A percentile compares a stretch with the other conserved stretches of the same genome.
Evolutionary conservation across 2,329 filamentous ascomycete species (phyloP).

Genomic region (Grosmannia clavigera): DNA sequence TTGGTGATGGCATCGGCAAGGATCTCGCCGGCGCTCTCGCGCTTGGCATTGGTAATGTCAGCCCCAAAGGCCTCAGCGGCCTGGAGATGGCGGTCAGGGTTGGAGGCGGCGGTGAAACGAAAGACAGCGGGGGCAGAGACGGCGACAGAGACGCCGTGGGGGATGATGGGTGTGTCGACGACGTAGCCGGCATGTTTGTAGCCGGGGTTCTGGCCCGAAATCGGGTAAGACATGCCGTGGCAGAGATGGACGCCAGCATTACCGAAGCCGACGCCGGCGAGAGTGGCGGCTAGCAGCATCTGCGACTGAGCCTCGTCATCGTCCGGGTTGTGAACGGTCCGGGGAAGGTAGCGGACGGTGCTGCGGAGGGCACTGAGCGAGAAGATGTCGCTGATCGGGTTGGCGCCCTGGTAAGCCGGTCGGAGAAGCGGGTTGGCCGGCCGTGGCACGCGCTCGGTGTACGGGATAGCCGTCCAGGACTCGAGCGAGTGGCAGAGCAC

Average conservation of each 20-base stretch:
- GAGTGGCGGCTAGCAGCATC: constrained; percentile 87
- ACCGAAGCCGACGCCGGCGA: constrained; percentile 92
- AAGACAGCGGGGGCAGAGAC: constrained; percentile 31
- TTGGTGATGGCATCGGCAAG: constrained; percentile 69
- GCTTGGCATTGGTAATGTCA: constrained; percentile 77
- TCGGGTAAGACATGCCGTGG: constrained; percentile 89
- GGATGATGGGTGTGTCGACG: constrained; percentile 67
- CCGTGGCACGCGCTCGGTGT: constrained; percentile 69
- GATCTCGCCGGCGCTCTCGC: constrained; percentile 79
- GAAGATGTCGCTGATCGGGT: constrained; percentile 96
- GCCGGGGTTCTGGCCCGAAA: constrained; percentile 85
- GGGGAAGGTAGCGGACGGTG: constrained; percentile 85
- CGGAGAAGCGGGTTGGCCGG: constrained; percentile 82
- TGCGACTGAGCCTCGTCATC: constrained; percentile 87
- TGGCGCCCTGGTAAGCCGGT: constrained; percentile 92
- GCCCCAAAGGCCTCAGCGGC: constrained; percentile 29
- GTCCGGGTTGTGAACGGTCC: constrained; percentile 75
- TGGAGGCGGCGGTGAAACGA: constrained; percentile 44
- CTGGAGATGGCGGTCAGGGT: constrained; percentile 80
- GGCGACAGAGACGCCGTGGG: constrained; percentile 84
- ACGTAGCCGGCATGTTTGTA: constrained; percentile 86
- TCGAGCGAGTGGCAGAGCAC: constrained; percentile 93
- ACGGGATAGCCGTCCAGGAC: constrained; percentile 96
- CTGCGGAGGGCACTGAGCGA: constrained; percentile 71
- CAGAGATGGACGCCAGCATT: constrained; percentile 88